Conservation (phyloP, 805 yeast genomes). For the Nakazawaea ernobii region DNA sequence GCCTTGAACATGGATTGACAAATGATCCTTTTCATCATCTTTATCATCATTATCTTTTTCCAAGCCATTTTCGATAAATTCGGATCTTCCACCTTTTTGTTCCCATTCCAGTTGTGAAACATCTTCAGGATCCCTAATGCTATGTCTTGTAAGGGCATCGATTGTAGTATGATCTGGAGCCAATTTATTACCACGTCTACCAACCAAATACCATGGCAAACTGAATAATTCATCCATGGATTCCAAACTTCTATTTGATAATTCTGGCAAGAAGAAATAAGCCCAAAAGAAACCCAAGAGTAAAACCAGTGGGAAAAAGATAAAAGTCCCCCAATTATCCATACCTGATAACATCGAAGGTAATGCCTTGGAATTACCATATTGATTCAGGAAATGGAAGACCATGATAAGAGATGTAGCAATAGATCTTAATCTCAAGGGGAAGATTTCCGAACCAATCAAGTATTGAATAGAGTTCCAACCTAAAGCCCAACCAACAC, state of each 20-base stretch:
- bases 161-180: constrained; percentile 43
- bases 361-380: constrained; percentile 36
- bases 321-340: constrained; percentile 45
- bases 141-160: constrained; percentile 3
- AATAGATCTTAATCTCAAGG: constrained; percentile 27
- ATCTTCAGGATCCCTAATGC: constrained; percentile 1
- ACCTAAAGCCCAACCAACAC: constrained; percentile 56
- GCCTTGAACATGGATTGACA: too few species aligned
- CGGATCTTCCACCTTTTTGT: constrained; percentile 9
- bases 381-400: constrained; percentile 52
- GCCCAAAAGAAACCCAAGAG: constrained; percentile 35
- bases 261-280: constrained; percentile 47
- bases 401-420: constrained; percentile 40
- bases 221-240: constrained; percentile 45
- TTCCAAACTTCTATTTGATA: constrained; percentile 44
- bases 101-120: constrained; percentile 9
- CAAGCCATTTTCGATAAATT: constrained; percentile 4
- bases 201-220: constrained; percentile 54
- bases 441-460: constrained; percentile 53
- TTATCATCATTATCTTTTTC: background rate
- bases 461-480: constrained; percentile 40
- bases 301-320: constrained; percentile 41
- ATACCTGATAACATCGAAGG: constrained; percentile 44
- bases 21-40: background rate
- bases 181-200: constrained; percentile 46